phyloP scores from a whole-genome alignment of 2,329 filamentous ascomycete genomes.

The Phaeoacremonium minimum region DNA sequence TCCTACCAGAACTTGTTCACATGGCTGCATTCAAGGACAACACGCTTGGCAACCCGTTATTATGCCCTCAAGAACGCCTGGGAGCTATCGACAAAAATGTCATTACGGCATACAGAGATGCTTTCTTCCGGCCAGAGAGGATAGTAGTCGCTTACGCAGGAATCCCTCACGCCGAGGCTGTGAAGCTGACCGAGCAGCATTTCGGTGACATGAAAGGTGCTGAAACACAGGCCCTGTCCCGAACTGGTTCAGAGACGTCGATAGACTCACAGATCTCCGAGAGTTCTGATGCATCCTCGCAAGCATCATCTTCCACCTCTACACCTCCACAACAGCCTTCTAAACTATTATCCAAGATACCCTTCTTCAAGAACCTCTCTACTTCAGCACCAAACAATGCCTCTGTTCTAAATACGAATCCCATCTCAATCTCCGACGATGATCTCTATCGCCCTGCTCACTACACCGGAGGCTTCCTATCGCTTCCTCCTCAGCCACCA shows the following conservation, averaged over 20 bases:
- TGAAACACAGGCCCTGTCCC: slow-evolving; percentile 43
- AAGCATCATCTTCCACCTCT: slow-evolving; percentile 19
- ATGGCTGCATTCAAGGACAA: slow-evolving; percentile 95
- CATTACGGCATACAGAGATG: slow-evolving; percentile 72
- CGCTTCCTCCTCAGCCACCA: slow-evolving; percentile 74
- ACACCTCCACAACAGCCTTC: slow-evolving; percentile 45
- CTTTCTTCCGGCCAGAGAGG: slow-evolving; percentile 84
- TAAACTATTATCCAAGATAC: slow-evolving; percentile 66
- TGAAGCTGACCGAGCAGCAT: slow-evolving; percentile 73
- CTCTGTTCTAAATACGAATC: slow-evolving; percentile 44
- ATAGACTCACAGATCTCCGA: slow-evolving; percentile 31
- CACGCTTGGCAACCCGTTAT: slow-evolving; percentile 86
- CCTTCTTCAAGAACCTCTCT: slow-evolving; percentile 86
- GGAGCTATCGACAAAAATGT: slow-evolving; percentile 67
- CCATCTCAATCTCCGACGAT: slow-evolving; percentile 36
- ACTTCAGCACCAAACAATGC: slow-evolving; percentile 64
- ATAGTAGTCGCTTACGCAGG: slow-evolving; percentile 96
- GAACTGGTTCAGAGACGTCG: slow-evolving; percentile 56
- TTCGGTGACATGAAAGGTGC: slow-evolving; percentile 83
- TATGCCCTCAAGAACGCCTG: slow-evolving; percentile 85
- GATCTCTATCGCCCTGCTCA: slow-evolving; percentile 64
- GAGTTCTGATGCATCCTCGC: slow-evolving; percentile 23
- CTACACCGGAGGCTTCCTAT: slow-evolving; percentile 92
- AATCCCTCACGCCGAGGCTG: slow-evolving; percentile 75
- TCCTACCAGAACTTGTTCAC: slow-evolving; percentile 90